Evolutionary conservation across 331 rosid genomes (phyloP).

Genomic region (Malus hybrid): DNA sequence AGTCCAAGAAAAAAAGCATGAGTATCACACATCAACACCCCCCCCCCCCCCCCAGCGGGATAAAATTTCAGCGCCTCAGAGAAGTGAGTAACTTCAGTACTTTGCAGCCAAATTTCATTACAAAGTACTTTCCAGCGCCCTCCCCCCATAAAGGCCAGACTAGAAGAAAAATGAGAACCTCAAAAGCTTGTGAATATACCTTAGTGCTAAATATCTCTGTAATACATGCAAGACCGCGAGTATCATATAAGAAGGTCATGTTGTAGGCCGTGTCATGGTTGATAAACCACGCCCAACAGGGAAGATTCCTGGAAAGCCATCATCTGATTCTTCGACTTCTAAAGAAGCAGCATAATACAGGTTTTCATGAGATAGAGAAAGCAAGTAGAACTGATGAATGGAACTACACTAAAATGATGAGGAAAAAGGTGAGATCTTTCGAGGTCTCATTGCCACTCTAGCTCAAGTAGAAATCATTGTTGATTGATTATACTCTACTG

Average conservation of each 20-base stretch:
- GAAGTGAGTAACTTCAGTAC: not conserved
- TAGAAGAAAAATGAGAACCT: not conserved
- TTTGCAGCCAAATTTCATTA: not conserved
- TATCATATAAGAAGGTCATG: conserved; percentile 37
- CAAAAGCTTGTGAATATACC: not conserved
- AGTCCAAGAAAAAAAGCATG: not conserved
- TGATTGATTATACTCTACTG: not conserved
- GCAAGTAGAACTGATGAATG: not conserved
- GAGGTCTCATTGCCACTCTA: not conserved
- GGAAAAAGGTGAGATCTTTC: not conserved
- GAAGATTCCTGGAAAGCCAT: conserved; percentile 62
- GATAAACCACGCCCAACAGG: conserved; percentile 93
- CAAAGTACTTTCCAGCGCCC: not conserved
- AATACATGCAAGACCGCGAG: not conserved
- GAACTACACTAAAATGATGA: not conserved
- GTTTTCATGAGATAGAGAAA: not conserved
- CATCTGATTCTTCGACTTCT: conserved; percentile 59
- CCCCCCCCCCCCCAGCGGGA: not conserved
- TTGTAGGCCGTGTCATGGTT: conserved; percentile 91
- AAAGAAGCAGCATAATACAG: conserved; percentile 32
- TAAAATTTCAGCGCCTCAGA: not conserved
- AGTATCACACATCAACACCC: not conserved
- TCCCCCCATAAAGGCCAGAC: not conserved
- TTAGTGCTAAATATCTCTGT: not conserved
- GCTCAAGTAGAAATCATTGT: not conserved